These are phyloP conservation scores for Cladophialophora psammophila DNA, from an alignment of 2,329 filamentous ascomycete species.

Conservation along the genomic window DNA sequence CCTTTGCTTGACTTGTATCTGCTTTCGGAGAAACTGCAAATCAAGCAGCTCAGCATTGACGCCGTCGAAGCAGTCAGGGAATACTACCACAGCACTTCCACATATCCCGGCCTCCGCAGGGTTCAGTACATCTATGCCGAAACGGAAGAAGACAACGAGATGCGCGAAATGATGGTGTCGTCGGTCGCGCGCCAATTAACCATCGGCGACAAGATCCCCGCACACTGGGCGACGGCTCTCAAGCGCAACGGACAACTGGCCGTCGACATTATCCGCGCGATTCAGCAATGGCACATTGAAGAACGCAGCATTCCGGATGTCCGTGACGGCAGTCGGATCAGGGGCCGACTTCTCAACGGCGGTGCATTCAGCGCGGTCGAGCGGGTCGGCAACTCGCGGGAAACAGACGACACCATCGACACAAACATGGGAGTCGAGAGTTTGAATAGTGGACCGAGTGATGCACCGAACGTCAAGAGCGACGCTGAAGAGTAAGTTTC, in stretches of 20 bases:
- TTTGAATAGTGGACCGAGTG: constrained; percentile 30
- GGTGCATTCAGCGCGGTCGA: constrained; percentile 38
- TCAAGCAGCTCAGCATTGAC: constrained; percentile 56
- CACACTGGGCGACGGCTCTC: constrained; percentile 63
- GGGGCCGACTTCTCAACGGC: constrained; percentile 32
- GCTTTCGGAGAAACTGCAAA: constrained; percentile 62
- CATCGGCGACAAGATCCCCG: constrained; percentile 57
- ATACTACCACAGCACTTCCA: constrained; percentile 61
- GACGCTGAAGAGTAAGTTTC: constrained; percentile 37
- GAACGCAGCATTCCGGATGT: constrained; percentile 59
- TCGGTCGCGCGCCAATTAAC: constrained; percentile 60
- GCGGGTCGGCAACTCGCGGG: constrained; percentile 30
- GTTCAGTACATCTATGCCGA: constrained; percentile 63
- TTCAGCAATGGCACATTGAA: constrained; percentile 63
- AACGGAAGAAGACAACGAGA: constrained; percentile 55
- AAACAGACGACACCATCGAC: constrained; percentile 28
- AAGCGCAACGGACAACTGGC: constrained; percentile 63
- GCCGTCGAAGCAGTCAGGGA: constrained; percentile 58
- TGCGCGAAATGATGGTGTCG: constrained; percentile 59
- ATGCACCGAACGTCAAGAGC: constrained; percentile 34
- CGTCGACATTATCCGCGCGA: constrained; percentile 61
- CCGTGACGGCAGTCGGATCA: constrained; percentile 43
- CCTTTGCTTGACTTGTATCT: constrained; percentile 63
- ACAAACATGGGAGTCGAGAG: constrained; percentile 34
- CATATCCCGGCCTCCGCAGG: constrained; percentile 60